Base-by-base conservation (phyloP, 2,329 filamentous ascomycete genomes). In the Monosporascus sp. region DNA sequence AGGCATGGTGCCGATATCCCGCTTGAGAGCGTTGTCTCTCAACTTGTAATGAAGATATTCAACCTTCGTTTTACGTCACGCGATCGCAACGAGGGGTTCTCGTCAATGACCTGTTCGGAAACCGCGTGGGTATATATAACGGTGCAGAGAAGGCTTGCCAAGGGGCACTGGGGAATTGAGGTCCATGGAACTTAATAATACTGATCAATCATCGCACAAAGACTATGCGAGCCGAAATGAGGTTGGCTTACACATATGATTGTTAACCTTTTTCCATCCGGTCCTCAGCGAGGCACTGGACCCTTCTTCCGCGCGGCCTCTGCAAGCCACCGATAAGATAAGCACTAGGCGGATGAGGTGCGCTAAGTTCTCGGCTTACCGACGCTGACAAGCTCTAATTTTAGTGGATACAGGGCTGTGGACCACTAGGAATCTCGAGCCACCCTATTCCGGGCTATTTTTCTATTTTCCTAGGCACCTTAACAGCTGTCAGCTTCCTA, bases 1-100 rank as follows among this genome's bases (percentile, higher is more conserved):
- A 54, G 80, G 74, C 81, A 83, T 83, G 53, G 54, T 67, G 57
- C 62, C 49, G 50, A 57, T 43, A 48, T 39, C 57, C 52, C 37
- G 49, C 35, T 41, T 7, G 43, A n/a, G 22, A 46, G 43, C 27
- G 27, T 14, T 31, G 9, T 11, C 11, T 35, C 31, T 35, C 11
- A 35, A 14, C 11, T 35, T 14, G 31, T 35, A 11, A 35, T 14
- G 31, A 35, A 11, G 9, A 35, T 35, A 35, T 14, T 35, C 31
- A 35, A 14, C 31, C 31, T 35, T 14, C 11, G 31, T 35, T 43
- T 8, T 43, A 20, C 39, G 39, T 43, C 39, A 43, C 24, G 39
- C 39, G 39, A 43, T 43, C 39, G 20, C 39, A 43, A 43, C 18
- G 18, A 43, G 20, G 18, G 2, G 18, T 24, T 24, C 39, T 11